Evolutionary conservation across 2,329 filamentous ascomycete species (phyloP).

Genomic region (Stenocarpella maydis): DNA sequence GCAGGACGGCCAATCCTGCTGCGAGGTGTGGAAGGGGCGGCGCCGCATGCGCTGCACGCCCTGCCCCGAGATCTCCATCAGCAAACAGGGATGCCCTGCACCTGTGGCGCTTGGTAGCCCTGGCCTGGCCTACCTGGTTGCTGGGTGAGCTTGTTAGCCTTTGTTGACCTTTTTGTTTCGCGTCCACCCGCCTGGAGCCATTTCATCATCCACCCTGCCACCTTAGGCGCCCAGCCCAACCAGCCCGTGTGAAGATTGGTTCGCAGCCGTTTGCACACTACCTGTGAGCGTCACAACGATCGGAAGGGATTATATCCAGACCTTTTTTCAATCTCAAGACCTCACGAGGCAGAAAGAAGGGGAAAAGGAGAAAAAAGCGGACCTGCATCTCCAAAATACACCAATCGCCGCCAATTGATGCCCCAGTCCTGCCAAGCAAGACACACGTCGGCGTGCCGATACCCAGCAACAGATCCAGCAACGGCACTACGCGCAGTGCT

Average conservation of each 20-base stretch:
- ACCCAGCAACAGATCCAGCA: conserved; percentile 19
- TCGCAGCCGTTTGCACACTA: neutral
- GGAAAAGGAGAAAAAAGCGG: too few species aligned
- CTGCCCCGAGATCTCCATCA: conserved; percentile 22
- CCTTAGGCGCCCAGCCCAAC: neutral
- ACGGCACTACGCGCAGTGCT: conserved; percentile 18
- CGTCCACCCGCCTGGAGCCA: conserved; percentile 4
- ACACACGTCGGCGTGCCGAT: conserved; percentile 13
- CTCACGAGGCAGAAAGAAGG: too few species aligned
- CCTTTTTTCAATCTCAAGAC: neutral
- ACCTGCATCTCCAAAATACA: neutral
- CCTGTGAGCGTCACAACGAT: neutral
- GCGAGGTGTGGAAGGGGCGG: conserved; percentile 18
- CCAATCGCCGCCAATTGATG: neutral
- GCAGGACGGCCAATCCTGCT: conserved; percentile 12
- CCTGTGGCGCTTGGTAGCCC: conserved; percentile 23
- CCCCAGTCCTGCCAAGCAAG: neutral
- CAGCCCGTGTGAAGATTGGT: neutral
- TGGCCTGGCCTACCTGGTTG: neutral
- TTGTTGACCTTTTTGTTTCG: conserved; percentile 29
- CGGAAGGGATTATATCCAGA: neutral
- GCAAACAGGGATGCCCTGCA: conserved; percentile 24
- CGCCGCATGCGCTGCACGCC: conserved; percentile 21
- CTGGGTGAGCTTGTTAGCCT: too few species aligned
- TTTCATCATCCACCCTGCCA: conserved; percentile 3